Base-by-base conservation (phyloP, 208 protist genomes). In the Leishmania amazonensis region DNA sequence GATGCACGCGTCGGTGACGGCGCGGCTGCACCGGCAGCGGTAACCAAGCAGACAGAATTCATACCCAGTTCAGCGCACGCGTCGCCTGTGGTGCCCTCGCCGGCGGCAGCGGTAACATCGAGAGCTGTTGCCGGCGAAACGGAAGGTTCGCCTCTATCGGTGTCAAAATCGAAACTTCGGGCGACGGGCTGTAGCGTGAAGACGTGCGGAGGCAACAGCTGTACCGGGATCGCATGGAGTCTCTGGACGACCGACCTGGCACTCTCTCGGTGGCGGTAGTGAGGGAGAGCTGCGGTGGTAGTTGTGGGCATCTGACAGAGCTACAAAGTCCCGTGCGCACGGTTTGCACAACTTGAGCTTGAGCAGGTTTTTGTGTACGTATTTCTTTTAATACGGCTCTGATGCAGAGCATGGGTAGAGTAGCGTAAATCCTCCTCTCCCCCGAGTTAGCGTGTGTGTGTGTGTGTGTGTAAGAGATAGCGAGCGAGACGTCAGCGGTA, bases 181-280 rank as follows among this genome's bases (percentile, higher is more conserved):
- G 13, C 7, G 13, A 35, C 35, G 54, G 19, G 0, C 54, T 47
- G 75, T 19, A 64, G 11, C 2, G 35, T 75, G 35, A 89, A 83
- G 71, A 94, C 75, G 17, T 83, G 78, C 4, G 78, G 72, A 3
- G 90, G 91, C 8, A 89, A 71, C 31, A 95, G 84, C 35, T 86
- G 65, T n/a, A 90, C 90, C 4, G 83, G 89, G 13, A 80, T 84
- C 9, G 92, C 87, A 67, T 87, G 84, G 3, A 93, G 85, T 3
- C 92, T 81, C 77, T 90, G 88, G 15, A 95, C 74, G 2, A 95
- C 80, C 19, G 80, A 67, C 11, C 79, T 79, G 24, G 87, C 89
- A 49, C 86, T 92, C 83, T 92, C 90, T 24, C 89, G 83, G 15
- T 71, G 83, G n/a, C 78, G 83, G 51, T 57, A 9, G 31, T 45